A percentile compares a stretch with the other conserved stretches of the same genome.
Evolutionary conservation across 31 red algal genomes (phyloP).

Genomic region (Odonthalia washingtoniensis): DNA sequence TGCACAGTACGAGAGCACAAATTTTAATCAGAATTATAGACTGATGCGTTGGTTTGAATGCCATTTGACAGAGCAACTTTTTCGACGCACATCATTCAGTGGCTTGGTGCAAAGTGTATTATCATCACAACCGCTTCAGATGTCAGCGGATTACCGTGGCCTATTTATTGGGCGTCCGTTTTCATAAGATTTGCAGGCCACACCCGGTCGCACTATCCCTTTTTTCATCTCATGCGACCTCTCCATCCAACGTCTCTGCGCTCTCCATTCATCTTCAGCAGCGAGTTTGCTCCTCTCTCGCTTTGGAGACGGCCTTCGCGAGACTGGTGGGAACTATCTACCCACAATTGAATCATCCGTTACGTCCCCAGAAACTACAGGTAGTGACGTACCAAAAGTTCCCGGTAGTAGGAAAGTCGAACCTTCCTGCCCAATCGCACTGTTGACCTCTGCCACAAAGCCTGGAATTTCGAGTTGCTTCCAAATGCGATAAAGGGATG

Average conservation of each 20-base stretch:
- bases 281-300: background rate
- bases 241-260: background rate
- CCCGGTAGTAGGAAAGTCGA: background rate
- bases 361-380: background rate
- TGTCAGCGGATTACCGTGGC: background rate
- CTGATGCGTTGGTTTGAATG: too few species aligned
- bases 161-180: background rate
- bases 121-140: constrained; percentile 2
- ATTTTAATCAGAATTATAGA: constrained; percentile 11
- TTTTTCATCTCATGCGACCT: too few species aligned
- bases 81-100: too few species aligned
- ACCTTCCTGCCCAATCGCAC: too few species aligned
- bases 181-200: background rate
- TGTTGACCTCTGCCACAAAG: background rate
- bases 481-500: background rate
- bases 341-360: background rate
- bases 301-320: background rate
- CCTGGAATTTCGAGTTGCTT: background rate
- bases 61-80: too few species aligned
- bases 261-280: too few species aligned
- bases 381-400: background rate
- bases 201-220: too few species aligned
- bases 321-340: background rate
- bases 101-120: too few species aligned
- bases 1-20: background rate